Percentiles rank a stretch among this genome's conserved stretches.
Evolutionary conservation across 2,329 filamentous ascomycete genomes (phyloP).

Genomic region (Pseudocercospora pini-densiflorae): DNA sequence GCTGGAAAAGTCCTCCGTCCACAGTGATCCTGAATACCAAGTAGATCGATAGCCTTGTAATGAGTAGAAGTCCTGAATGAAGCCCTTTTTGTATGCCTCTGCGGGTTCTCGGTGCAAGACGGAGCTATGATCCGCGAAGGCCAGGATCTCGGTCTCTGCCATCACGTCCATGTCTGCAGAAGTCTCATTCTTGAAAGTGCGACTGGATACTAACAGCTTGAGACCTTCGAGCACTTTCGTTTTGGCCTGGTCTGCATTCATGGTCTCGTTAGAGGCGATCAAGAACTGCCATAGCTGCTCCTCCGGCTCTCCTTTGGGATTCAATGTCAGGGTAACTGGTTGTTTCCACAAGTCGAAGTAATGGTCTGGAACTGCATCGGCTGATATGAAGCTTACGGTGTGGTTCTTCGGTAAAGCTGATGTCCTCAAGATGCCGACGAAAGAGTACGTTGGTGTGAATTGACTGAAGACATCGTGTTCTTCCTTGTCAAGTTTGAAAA

Average conservation of each 20-base stretch:
- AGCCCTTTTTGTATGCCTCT: conserved; percentile 12
- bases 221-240: conserved; percentile 8
- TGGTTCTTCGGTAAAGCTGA: conserved; percentile 12
- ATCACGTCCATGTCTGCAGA: neutral
- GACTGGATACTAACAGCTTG: neutral
- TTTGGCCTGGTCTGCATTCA: conserved; percentile 6
- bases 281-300: neutral
- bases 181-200: conserved; percentile 6
- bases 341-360: conserved; percentile 13
- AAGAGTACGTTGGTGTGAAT: neutral
- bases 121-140: conserved; percentile 3
- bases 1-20: conserved; percentile 17
- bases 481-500: conserved; percentile 6
- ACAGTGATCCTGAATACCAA: conserved; percentile 18
- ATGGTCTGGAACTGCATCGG: conserved; percentile 8
- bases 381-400: conserved; percentile 5
- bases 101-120: conserved; percentile 4
- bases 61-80: conserved; percentile 15
- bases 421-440: conserved; percentile 4
- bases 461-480: conserved; percentile 10
- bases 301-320: neutral
- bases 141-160: neutral
- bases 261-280: conserved; percentile 5
- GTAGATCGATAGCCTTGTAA: conserved; percentile 20
- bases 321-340: neutral